A percentile compares a stretch with the other conserved stretches of the same genome.
phyloP scores from a whole-genome alignment of 306 rosid genomes.

The Senna tora region DNA sequence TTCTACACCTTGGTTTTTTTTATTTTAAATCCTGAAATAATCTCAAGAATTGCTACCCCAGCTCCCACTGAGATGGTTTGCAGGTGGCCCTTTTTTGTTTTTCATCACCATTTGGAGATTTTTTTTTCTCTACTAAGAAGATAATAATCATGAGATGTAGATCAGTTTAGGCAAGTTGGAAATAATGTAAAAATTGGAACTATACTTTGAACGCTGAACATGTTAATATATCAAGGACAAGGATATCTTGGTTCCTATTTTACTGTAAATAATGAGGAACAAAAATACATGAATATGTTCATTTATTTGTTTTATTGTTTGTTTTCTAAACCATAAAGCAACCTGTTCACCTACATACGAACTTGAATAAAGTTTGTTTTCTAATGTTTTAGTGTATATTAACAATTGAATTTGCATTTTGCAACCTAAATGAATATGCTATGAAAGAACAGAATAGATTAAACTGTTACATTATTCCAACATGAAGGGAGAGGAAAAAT shows the following conservation, averaged over 20 bases:
- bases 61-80: too few species aligned
- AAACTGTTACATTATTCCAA: neutral
- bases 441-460: conserved; percentile 10
- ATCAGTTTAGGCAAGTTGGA: too few species aligned
- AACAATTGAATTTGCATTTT: conserved; percentile 15
- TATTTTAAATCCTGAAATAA: too few species aligned
- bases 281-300: neutral
- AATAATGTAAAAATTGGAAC: neutral
- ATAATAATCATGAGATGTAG: too few species aligned
- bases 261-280: neutral
- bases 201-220: neutral
- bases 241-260: neutral
- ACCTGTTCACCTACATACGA: neutral
- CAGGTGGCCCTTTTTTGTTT: too few species aligned
- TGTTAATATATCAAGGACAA: neutral
- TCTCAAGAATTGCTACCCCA: too few species aligned
- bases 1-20: too few species aligned
- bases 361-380: conserved; percentile 7
- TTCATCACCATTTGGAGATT: too few species aligned
- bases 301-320: neutral
- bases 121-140: too few species aligned
- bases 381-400: conserved; percentile 4
- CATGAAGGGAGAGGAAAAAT: too few species aligned
- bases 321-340: neutral
- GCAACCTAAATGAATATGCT: conserved; percentile 31